A percentile compares a stretch with the other conserved stretches of the same genome.
phyloP scores from a whole-genome alignment of 768 basidiomycete species.

The Termitomyces sp. region DNA sequence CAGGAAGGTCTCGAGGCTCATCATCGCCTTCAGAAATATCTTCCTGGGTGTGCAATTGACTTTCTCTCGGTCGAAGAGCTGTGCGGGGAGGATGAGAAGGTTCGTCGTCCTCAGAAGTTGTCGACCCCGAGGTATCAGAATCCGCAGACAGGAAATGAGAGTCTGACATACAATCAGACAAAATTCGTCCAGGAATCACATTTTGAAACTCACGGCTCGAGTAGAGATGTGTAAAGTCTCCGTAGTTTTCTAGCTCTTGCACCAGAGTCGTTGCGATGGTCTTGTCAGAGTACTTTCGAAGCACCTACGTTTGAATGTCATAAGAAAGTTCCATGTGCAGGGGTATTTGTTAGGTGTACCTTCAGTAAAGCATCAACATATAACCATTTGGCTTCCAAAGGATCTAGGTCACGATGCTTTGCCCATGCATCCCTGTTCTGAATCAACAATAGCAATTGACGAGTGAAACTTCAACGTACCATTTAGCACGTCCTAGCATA shows the following conservation, averaged over 20 bases:
- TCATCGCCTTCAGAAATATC: slow-evolving; percentile 45
- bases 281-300: slow-evolving; percentile 81
- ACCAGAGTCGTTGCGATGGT: slow-evolving; percentile 73
- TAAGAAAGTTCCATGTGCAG: background rate
- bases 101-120: slow-evolving; percentile 39
- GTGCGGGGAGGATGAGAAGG: slow-evolving; percentile 14
- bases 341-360: slow-evolving; percentile 38
- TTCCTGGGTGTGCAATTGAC: slow-evolving; percentile 31
- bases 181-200: background rate
- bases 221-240: slow-evolving; percentile 60
- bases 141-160: slow-evolving; percentile 44
- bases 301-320: slow-evolving; percentile 45
- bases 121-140: slow-evolving; percentile 67
- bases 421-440: slow-evolving; percentile 87
- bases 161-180: slow-evolving; percentile 23
- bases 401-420: slow-evolving; percentile 80
- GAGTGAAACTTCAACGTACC: slow-evolving; percentile 43
- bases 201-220: slow-evolving; percentile 51
- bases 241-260: slow-evolving; percentile 73
- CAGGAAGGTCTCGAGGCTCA: slow-evolving; percentile 41
- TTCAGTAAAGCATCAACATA: slow-evolving; percentile 88
- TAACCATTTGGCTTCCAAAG: slow-evolving; percentile 79
- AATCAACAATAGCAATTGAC: slow-evolving; percentile 3
- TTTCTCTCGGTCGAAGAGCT: slow-evolving; percentile 17
- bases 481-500: slow-evolving; percentile 90